These are phyloP conservation scores for Yamadazyma sp. DNA, from an alignment of 1,139 yeast genomes.

Conservation along the genomic window DNA sequence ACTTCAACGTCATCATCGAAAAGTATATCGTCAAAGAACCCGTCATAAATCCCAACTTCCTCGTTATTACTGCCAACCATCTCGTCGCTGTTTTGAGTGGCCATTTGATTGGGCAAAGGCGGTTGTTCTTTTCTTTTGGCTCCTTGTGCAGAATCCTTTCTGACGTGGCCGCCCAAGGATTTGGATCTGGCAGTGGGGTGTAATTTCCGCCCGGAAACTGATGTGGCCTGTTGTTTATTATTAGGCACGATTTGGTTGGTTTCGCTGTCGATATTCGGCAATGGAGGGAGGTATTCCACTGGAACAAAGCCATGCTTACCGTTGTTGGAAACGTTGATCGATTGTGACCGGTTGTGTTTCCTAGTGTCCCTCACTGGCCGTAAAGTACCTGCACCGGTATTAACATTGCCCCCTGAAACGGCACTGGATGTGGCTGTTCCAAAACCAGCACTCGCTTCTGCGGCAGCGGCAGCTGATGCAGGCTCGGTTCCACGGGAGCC, in stretches of 20 bases:
- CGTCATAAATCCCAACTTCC: constrained; percentile 34
- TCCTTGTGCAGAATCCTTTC: constrained; percentile 54
- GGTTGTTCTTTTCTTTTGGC: constrained; percentile 30
- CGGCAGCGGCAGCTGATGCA: background rate
- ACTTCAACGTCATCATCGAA: constrained; percentile 33
- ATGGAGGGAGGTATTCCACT: constrained; percentile 50
- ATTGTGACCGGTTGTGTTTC: constrained; percentile 32
- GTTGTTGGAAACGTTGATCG: constrained; percentile 24
- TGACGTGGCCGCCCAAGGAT: constrained; percentile 75
- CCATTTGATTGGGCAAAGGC: constrained; percentile 51
- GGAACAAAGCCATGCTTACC: constrained; percentile 46
- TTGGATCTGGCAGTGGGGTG: constrained; percentile 92
- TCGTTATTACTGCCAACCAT: constrained; percentile 25
- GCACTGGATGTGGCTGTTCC: constrained; percentile 1
- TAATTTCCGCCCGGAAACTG: constrained; percentile 23
- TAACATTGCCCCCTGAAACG: background rate
- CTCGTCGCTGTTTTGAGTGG: constrained; percentile 46
- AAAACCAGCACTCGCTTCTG: no score
- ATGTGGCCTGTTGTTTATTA: constrained; percentile 7
- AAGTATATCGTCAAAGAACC: constrained; percentile 66
- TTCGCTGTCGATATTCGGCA: constrained; percentile 41
- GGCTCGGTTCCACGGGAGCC: constrained; percentile 22
- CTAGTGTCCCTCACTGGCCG: constrained; percentile 12
- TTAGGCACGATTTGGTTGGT: constrained; percentile 24
- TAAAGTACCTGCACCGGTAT: background rate